Evolutionary conservation across 2,329 filamentous ascomycete genomes (phyloP), one percentile per base, ranked within the genome.

Genomic region (Byssochlamys sp.): DNA sequence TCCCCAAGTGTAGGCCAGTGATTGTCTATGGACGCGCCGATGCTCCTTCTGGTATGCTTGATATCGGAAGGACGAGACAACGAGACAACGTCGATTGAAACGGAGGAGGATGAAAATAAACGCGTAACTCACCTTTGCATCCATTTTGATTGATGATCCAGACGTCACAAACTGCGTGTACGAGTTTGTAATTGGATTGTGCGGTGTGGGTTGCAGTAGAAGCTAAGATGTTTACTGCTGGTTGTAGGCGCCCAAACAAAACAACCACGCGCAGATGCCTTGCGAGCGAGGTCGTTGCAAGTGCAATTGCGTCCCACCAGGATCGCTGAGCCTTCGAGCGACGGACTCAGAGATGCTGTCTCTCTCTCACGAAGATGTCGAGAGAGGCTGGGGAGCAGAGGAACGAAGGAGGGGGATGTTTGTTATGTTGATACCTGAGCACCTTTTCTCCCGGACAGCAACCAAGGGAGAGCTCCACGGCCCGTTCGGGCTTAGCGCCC

Each of bases 81-180:
- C 33, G 52, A 39, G n/a, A 54, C 28, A 7, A 54, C 10, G 7
- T 12, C 11, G 29, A 12, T 12, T 19, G 11, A 27, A 2, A 11
- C 33, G 28, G 12, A 31, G 9, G 31, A 35, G 9, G 52, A 31
- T 11, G 5, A 45, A 19, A 14, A 45, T 24, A 45, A 45, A 45
- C 39, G 39, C 39, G 52, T 19, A 28, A 57, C 59, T 56, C 58
- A 66, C 65, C 59, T 62, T 65, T 35, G 65, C 62, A 58, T 66
- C 63, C 65, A 66, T 66, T 11, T 53, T 53, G n/a, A 28, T 53
- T 27, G 52, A 53, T 35, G 49, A 12, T 24, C 49, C 24, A 26
- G 24, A 28, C 27, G 49, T 51, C 49, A 26, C 19, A 2, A 31
- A 53, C 24, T 28, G 52, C 19, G 19, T 26, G 5, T 35, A 27